Evolutionary conservation across 2,329 filamentous ascomycete genomes (phyloP).

Genomic region (Septoria petroselini): DNA sequence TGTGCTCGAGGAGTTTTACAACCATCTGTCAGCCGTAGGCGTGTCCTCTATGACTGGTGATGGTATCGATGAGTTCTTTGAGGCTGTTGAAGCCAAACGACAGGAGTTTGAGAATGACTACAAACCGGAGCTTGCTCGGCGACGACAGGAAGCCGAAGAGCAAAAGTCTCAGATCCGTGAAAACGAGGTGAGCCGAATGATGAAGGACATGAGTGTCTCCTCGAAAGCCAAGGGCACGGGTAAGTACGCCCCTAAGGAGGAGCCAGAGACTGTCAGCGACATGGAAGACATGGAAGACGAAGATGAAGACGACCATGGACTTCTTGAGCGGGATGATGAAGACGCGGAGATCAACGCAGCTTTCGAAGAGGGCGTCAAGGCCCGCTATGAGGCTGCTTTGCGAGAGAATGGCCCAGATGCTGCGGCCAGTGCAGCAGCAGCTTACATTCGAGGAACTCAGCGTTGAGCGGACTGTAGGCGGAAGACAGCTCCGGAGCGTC

Average conservation of each 20-base stretch:
- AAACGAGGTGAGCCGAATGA: conserved; percentile 83
- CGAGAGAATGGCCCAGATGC: conserved; percentile 31
- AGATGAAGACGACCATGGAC: conserved; percentile 40
- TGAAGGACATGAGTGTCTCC: conserved; percentile 80
- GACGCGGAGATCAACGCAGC: conserved; percentile 57
- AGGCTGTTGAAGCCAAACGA: conserved; percentile 80
- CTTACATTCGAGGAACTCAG: conserved; percentile 28
- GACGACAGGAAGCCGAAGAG: conserved; percentile 70
- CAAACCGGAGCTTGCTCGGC: conserved; percentile 81
- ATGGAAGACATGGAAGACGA: conserved; percentile 54
- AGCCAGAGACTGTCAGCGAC: conserved; percentile 52
- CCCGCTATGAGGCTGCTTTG: conserved; percentile 74
- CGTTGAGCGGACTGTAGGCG: conserved; percentile 13
- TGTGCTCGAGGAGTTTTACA: conserved; percentile 96
- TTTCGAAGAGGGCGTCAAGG: conserved; percentile 65
- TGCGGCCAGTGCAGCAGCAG: conserved; percentile 19
- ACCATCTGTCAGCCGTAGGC: conserved; percentile 85
- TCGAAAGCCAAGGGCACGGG: conserved; percentile 38
- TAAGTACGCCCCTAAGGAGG: conserved; percentile 41
- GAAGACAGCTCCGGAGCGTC: not conserved
- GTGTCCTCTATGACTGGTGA: conserved; percentile 91
- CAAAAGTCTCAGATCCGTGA: conserved; percentile 69
- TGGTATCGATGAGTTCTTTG: conserved; percentile 90
- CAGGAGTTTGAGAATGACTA: conserved; percentile 89
- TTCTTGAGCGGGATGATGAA: conserved; percentile 52